Percentiles rank a stretch among this genome's conserved stretches.
Conservation (phyloP, 441 rosid species). For the Gossypium schwendimanii region DNA sequence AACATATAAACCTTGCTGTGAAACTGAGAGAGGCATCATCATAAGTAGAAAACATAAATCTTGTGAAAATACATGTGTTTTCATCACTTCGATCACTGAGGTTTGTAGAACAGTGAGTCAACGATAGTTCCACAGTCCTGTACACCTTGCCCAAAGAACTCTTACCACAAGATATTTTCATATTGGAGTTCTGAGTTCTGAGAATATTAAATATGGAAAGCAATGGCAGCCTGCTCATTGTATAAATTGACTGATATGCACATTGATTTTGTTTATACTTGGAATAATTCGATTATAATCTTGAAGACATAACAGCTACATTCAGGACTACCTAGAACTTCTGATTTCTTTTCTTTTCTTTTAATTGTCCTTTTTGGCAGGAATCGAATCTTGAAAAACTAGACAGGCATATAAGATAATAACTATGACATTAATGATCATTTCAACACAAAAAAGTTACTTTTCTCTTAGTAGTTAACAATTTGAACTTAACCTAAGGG, state of each 20-base stretch:
- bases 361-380: not conserved
- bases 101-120: not conserved
- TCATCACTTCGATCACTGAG: slow-evolving; percentile 13
- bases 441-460: not conserved
- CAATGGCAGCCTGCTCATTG: not conserved
- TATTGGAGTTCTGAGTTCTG: not conserved
- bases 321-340: not conserved
- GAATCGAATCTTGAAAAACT: not conserved
- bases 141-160: not conserved
- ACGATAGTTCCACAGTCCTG: not conserved
- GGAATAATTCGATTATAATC: not conserved
- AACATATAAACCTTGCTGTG: not conserved
- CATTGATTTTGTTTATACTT: not conserved
- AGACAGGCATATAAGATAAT: not conserved
- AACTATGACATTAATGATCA: not conserved
- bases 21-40: slow-evolving; percentile 4
- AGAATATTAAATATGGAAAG: slow-evolving; percentile 7
- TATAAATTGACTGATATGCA: not conserved
- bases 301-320: not conserved
- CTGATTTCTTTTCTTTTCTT: not conserved
- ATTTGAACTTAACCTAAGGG: slow-evolving; percentile 1
- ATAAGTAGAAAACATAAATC: slow-evolving; percentile 10
- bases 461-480: not conserved
- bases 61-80: not conserved
- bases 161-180: not conserved